Conservation (phyloP, 2,329 filamentous ascomycete species). For the Cytospora chrysosperma region DNA sequence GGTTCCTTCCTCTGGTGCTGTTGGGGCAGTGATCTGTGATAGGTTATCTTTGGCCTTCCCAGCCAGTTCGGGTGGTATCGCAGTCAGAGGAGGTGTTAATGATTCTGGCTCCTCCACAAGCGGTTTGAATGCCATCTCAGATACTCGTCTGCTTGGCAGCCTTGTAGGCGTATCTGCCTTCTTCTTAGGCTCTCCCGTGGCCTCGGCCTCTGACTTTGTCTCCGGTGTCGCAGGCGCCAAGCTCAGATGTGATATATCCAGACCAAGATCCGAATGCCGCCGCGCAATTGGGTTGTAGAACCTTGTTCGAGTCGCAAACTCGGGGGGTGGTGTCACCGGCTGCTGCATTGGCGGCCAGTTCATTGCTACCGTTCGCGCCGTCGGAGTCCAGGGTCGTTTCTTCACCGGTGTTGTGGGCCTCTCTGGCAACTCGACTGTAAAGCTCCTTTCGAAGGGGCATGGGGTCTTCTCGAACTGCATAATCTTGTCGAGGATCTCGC, state of each 20-base stretch:
- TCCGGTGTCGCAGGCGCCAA: slow-evolving; percentile 12
- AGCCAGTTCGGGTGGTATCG: not conserved
- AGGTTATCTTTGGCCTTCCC: not conserved
- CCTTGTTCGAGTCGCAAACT: slow-evolving; percentile 22
- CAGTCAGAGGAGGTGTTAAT: slow-evolving; percentile 17
- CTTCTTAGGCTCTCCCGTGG: not conserved
- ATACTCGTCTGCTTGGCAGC: slow-evolving; percentile 1
- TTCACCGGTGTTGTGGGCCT: slow-evolving; percentile 62
- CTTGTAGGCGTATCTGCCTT: not conserved
- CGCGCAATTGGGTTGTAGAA: slow-evolving; percentile 23
- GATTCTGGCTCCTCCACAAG: slow-evolving; percentile 18
- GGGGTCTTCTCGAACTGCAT: slow-evolving; percentile 84
- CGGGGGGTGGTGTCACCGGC: slow-evolving; percentile 28
- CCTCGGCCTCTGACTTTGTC: not conserved
- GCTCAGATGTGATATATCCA: slow-evolving; percentile 9
- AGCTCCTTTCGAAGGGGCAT: slow-evolving; percentile 79
- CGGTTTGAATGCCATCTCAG: slow-evolving; percentile 11
- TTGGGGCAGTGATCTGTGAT: not conserved
- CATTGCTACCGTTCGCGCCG: slow-evolving; percentile 38
- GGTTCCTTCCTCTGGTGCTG: not conserved
- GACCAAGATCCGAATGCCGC: slow-evolving; percentile 18
- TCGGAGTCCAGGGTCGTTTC: slow-evolving; percentile 65
- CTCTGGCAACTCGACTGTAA: slow-evolving; percentile 72
- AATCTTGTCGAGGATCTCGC: slow-evolving; percentile 67
- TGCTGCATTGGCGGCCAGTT: slow-evolving; percentile 29